A percentile compares a stretch with the other conserved stretches of the same genome.
Conservation (phyloP, 2,329 filamentous ascomycete genomes). For the Fusarium sp. region DNA sequence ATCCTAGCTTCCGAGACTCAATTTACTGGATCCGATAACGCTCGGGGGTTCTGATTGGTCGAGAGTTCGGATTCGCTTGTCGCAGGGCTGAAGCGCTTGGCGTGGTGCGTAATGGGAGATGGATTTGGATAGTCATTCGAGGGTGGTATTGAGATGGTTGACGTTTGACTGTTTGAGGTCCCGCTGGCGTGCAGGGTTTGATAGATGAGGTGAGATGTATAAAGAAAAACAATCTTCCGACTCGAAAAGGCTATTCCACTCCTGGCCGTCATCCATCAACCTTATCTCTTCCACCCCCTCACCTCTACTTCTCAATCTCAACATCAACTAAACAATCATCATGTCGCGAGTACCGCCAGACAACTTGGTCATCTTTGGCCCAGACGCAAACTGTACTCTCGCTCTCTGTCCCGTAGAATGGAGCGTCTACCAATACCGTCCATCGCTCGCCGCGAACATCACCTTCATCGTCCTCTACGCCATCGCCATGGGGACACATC, state of each 20-base stretch:
- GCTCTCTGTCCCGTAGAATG: constrained; percentile 56
- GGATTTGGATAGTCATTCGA: background rate
- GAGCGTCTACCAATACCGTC: constrained; percentile 59
- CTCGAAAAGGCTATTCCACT: background rate
- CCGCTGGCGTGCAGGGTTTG: background rate
- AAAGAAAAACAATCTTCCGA: background rate
- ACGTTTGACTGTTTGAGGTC: background rate
- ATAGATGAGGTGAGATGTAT: background rate
- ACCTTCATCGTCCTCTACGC: constrained; percentile 56
- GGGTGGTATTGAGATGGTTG: background rate
- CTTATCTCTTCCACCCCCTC: background rate
- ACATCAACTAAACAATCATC: background rate
- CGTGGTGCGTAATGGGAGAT: background rate
- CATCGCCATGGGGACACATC: constrained; percentile 57
- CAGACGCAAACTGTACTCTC: constrained; percentile 60
- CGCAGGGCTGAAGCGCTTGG: constrained; percentile 28
- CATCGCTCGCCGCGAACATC: constrained; percentile 54
- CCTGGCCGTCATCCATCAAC: background rate
- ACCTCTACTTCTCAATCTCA: background rate
- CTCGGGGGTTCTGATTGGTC: background rate
- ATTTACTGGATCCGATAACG: background rate
- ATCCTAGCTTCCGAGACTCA: constrained; percentile 13
- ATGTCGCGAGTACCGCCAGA: constrained; percentile 23
- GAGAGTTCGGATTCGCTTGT: constrained; percentile 17
- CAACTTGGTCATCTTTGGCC: constrained; percentile 52